These are phyloP conservation scores for Marchantia polymorpha DNA, from an alignment of 225 moss, liverwort and hornwort species.

Conservation along the genomic window DNA sequence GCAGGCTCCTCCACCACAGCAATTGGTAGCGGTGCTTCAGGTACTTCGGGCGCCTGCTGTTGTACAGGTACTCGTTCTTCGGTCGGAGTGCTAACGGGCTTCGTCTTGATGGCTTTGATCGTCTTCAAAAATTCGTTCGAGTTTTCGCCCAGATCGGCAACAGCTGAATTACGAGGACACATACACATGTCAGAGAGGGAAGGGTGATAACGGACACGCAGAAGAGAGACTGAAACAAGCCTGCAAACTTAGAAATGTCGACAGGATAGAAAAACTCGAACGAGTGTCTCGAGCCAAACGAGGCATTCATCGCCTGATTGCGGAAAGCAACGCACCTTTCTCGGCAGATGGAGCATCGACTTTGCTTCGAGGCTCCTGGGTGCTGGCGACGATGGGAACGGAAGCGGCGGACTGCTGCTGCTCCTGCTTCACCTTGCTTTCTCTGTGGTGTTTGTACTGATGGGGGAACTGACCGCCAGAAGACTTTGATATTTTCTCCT, in stretches of 20 bases:
- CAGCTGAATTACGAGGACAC: not conserved
- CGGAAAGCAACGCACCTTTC: slow-evolving; percentile 18
- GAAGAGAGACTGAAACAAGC: not conserved
- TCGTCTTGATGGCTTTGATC: not conserved
- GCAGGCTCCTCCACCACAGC: not conserved
- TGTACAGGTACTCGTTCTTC: slow-evolving; percentile 18
- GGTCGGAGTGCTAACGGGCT: not conserved
- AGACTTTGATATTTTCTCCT: slow-evolving; percentile 37
- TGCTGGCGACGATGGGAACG: not conserved
- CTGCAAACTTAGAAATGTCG: not conserved
- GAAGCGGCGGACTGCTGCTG: not conserved
- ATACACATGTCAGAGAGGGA: not conserved
- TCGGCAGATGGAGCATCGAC: slow-evolving; percentile 3
- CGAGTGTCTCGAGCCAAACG: too few relatives aligned
- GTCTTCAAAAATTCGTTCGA: not conserved
- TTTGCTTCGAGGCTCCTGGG: slow-evolving; percentile 9
- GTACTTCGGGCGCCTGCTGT: slow-evolving; percentile 10
- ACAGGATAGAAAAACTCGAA: not conserved
- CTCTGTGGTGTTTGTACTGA: slow-evolving; percentile 11
- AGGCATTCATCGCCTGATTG: too few relatives aligned
- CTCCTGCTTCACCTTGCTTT: slow-evolving; percentile 21
- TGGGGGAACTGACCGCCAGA: slow-evolving; percentile 14
- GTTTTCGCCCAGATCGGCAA: not conserved
- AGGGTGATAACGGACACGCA: too few relatives aligned
- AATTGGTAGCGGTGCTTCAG: slow-evolving; percentile 1